Evolutionary conservation across 2,329 filamentous ascomycete species (phyloP).

Genomic region (Aureobasidium lini): DNA sequence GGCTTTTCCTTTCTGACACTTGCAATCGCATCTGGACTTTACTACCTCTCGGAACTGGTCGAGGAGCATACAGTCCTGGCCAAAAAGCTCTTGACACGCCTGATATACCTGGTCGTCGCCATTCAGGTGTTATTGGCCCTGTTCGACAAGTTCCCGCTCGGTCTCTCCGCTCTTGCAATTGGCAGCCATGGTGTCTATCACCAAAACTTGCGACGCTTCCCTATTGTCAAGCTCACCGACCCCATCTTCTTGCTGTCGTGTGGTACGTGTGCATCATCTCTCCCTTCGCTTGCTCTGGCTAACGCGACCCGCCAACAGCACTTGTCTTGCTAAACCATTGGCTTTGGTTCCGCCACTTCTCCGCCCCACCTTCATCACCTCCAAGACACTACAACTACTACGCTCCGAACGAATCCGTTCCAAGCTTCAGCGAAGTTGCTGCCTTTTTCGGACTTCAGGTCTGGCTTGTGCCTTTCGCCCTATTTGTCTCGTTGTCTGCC

Average conservation of each 20-base stretch:
- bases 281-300: not conserved
- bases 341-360: conserved; percentile 93
- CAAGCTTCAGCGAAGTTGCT: conserved; percentile 87
- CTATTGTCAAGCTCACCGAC: conserved; percentile 76
- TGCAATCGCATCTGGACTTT: conserved; percentile 94
- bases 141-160: conserved; percentile 78
- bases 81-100: conserved; percentile 72
- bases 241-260: conserved; percentile 82
- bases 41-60: conserved; percentile 95
- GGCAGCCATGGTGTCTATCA: conserved; percentile 41
- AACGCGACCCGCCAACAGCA: conserved; percentile 36
- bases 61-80: conserved; percentile 94
- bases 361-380: conserved; percentile 45
- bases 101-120: conserved; percentile 76
- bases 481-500: conserved; percentile 90
- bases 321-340: conserved; percentile 88
- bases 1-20: conserved; percentile 93
- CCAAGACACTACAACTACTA: conserved; percentile 47
- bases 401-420: conserved; percentile 39
- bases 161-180: conserved; percentile 34
- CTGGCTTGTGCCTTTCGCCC: conserved; percentile 89
- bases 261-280: conserved; percentile 42
- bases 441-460: conserved; percentile 95
- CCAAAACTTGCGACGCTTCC: conserved; percentile 72
- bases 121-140: conserved; percentile 68